Evolutionary conservation across 495 filamentous ascomycete species (phyloP).

Genomic region (Filosporella fistucella): DNA sequence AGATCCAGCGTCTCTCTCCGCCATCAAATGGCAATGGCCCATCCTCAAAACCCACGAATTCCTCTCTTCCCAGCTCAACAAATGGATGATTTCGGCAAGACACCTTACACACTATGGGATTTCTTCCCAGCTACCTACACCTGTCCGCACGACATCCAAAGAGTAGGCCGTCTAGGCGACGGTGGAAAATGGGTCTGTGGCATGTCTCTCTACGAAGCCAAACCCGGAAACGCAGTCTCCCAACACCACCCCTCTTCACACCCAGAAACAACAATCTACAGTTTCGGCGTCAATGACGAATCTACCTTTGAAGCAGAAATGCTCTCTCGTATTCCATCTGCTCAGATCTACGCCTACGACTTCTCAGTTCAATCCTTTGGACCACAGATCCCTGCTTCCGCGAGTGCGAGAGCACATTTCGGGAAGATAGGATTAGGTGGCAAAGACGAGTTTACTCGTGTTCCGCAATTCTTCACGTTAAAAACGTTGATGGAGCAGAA

Average conservation of each 20-base stretch:
- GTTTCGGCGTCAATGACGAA: slow-evolving; percentile 27
- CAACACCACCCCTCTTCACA: not conserved
- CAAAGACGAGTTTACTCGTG: slow-evolving; percentile 12
- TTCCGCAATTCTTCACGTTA: slow-evolving; percentile 26
- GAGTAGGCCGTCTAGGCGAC: slow-evolving; percentile 28
- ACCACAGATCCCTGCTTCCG: slow-evolving; percentile 12
- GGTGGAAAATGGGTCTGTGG: slow-evolving; percentile 34
- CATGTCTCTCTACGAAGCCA: slow-evolving; percentile 23
- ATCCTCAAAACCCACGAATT: slow-evolving; percentile 9
- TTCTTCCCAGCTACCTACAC: slow-evolving; percentile 26
- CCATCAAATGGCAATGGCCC: slow-evolving; percentile 11
- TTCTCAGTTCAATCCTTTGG: slow-evolving; percentile 26
- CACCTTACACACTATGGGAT: slow-evolving; percentile 30
- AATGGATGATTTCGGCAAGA: slow-evolving; percentile 12
- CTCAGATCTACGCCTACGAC: slow-evolving; percentile 27
- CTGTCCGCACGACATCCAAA: slow-evolving; percentile 30
- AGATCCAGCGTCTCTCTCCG: slow-evolving; percentile 12
- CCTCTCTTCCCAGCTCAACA: slow-evolving; percentile 15
- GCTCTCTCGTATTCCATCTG: slow-evolving; percentile 22
- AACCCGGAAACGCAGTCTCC: not conserved
- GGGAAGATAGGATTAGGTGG: slow-evolving; percentile 21
- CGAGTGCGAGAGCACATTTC: slow-evolving; percentile 21
- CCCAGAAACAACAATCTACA: slow-evolving; percentile 23
- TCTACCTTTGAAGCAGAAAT: slow-evolving; percentile 28
- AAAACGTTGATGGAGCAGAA: slow-evolving; percentile 26